A percentile compares a stretch with the other conserved stretches of the same genome.
phyloP scores from a whole-genome alignment of 441 rosid genomes.

The Populus hybrid region DNA sequence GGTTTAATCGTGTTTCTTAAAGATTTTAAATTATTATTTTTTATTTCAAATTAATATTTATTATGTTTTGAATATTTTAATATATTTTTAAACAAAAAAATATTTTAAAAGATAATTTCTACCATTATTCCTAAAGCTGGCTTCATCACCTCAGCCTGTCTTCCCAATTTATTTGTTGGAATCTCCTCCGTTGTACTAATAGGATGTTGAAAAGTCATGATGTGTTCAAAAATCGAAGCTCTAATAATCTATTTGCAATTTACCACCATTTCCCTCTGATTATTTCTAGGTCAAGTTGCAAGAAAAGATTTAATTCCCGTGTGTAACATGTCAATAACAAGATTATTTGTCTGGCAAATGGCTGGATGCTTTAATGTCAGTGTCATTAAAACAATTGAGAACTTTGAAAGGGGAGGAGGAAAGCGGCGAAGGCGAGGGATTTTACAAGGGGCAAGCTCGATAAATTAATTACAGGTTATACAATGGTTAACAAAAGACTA shows the following conservation, averaged over 20 bases:
- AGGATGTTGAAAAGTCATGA: too few species aligned
- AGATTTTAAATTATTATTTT: too few species aligned
- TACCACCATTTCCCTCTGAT: background rate
- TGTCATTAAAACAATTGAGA: background rate
- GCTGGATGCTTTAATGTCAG: background rate
- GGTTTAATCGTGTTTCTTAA: too few species aligned
- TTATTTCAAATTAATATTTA: too few species aligned
- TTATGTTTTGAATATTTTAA: too few species aligned
- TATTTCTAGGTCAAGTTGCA: background rate
- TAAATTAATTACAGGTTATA: conserved; percentile 4
- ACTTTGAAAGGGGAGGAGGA: background rate
- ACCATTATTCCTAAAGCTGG: background rate
- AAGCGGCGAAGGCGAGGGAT: background rate
- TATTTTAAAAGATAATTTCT: too few species aligned
- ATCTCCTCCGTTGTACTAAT: background rate
- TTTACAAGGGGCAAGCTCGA: background rate
- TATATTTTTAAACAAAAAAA: too few species aligned
- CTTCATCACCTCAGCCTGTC: background rate
- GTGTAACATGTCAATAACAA: too few species aligned
- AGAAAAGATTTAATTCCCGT: background rate
- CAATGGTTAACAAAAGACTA: background rate
- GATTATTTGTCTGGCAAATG: background rate
- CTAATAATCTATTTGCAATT: too few species aligned
- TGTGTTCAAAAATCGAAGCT: too few species aligned
- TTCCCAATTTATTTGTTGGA: background rate